Percentiles rank a stretch among this genome's conserved stretches.
Evolutionary conservation across 257 asterid genomes (phyloP).

Genomic region (Craterostigma plantagineum): DNA sequence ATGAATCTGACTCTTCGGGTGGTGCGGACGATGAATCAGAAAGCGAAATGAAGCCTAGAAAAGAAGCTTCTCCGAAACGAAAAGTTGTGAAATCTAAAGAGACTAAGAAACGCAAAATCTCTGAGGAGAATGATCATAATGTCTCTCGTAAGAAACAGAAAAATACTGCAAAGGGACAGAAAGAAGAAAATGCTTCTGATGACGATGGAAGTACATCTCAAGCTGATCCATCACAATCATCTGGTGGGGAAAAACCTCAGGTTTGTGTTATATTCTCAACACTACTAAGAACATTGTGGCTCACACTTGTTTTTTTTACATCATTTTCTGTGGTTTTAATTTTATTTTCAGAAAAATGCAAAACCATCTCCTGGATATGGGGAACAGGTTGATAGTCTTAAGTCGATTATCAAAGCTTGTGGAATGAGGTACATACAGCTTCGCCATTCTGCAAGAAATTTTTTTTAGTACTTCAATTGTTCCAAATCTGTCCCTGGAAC

Average conservation of each 20-base stretch:
- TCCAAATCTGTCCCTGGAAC: too few species aligned
- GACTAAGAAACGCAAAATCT: slow-evolving; percentile 44
- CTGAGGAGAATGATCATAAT: slow-evolving; percentile 23
- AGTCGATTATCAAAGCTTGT: slow-evolving; percentile 80
- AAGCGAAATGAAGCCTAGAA: slow-evolving; percentile 19
- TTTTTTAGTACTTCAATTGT: too few species aligned
- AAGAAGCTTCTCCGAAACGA: slow-evolving; percentile 22
- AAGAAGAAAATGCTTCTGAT: slow-evolving; percentile 30
- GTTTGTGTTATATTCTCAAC: slow-evolving; percentile 15
- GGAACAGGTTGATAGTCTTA: slow-evolving; percentile 67
- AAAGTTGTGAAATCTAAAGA: slow-evolving; percentile 25
- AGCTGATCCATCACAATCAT: slow-evolving; percentile 33
- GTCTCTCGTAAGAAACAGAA: slow-evolving; percentile 32
- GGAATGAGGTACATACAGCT: slow-evolving; percentile 66
- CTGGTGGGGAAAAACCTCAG: slow-evolving; percentile 32
- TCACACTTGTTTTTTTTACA: background rate
- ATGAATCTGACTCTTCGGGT: slow-evolving; percentile 17
- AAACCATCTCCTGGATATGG: slow-evolving; percentile 44
- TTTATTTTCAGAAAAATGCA: slow-evolving; percentile 42
- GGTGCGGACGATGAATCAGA: slow-evolving; percentile 25
- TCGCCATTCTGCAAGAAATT: too few species aligned
- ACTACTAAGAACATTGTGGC: slow-evolving; percentile 6
- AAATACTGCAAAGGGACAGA: slow-evolving; percentile 24
- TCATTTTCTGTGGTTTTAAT: slow-evolving; percentile 8
- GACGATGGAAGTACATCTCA: slow-evolving; percentile 38